Base-by-base conservation (phyloP, 148 eudicot species). In the Cornus suecica region DNA sequence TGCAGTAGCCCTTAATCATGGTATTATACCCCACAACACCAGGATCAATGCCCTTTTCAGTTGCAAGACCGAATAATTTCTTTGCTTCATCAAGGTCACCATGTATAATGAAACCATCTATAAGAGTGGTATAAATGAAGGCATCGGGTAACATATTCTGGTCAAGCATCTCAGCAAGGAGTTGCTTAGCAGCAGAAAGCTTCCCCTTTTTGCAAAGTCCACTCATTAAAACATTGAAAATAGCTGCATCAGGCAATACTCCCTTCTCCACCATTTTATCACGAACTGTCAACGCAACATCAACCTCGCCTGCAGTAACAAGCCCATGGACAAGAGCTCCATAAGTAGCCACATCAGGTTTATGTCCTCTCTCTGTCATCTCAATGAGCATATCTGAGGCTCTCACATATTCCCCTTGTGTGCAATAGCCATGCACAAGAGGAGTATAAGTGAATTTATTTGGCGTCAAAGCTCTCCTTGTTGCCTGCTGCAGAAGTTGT, bases 1-100 rank as follows among this genome's bases (percentile, higher is more conserved):
- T 92, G 83, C 97, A 85, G 76, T 84, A 91, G 68, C 94, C 97
- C 85, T 95, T 95, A 64, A 95, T 88, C 91, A 92, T 87, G 70
- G 94, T 76, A 78, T 95, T 95, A 79, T 88, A 92, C 56, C 84
- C 91, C 73, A 91, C 93, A 77, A 88, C 80, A 84, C 84, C 99
- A 63, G 77, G 91, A 81, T 87, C 71, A 41, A 91, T 54, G 71
- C 89, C 91, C 71, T 74, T 86, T 51, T 85, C 87, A 61, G 81
- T 52, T 26, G 83, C 68, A 11, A 83, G 82, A 79, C 82, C 83
- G 79, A 95, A 95, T 11, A 91, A 78, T 79, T 85, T 88, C 67
- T 85, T 83, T 27, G 97, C 99, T 77, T 89, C 97, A 11, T 83
- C 81, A 71, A 95, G 72, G 52, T 89, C 84, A 68, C 86, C 84